Base-by-base conservation (phyloP, 1,139 yeast genomes). In the Geotrichum phurueaensis region DNA sequence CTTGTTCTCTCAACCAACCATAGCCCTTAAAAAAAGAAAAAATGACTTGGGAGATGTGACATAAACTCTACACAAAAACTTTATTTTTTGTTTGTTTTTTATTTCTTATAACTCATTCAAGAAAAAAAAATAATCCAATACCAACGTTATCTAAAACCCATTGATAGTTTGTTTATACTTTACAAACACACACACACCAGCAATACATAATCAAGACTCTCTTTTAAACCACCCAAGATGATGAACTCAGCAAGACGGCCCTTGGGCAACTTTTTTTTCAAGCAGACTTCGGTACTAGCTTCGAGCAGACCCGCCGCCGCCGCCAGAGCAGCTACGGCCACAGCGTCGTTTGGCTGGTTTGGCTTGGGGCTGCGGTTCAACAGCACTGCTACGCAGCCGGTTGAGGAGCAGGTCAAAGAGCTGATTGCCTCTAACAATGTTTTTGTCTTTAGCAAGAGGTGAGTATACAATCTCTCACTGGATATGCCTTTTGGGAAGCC, bases 401-500 rank as follows among this genome's bases (percentile, higher is more conserved):
- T 61, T 23, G 63, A 65, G 61, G 58, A 79, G 55, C 83, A 82
- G 71, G 88, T 87, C 67, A 82, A 88, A 74, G 73, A 78, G 56
- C 79, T 87, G 70, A 87, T 89, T 76, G 80, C 81, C 69, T 75
- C 80, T 63, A 83, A 87, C 76, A 84, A 85, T 63, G 78, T 92
- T 62, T 89, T 91, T 73, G 85, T 92, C 67, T 97, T 97, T 60
- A 86, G 96, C 59, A 91, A 91, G 80, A 79, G 86, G 59, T 80
- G 74, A 51, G 61, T 51, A 27, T 5, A 27, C n/a, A n/a, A n/a
- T 39, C 47, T 43, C 48, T 1, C 20, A n/a, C 6, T 43, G 48
- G 48, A 43, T 43, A 20, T 1, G 9, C 20, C 48, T 43, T 43
- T 43, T 43, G 48, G 18, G 48, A 43, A 10, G n/a, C 22, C 18